Percentiles rank a stretch among this genome's conserved stretches.
Conservation (phyloP, 1,284 basidiomycete genomes). For the Inonotus hispidus region DNA sequence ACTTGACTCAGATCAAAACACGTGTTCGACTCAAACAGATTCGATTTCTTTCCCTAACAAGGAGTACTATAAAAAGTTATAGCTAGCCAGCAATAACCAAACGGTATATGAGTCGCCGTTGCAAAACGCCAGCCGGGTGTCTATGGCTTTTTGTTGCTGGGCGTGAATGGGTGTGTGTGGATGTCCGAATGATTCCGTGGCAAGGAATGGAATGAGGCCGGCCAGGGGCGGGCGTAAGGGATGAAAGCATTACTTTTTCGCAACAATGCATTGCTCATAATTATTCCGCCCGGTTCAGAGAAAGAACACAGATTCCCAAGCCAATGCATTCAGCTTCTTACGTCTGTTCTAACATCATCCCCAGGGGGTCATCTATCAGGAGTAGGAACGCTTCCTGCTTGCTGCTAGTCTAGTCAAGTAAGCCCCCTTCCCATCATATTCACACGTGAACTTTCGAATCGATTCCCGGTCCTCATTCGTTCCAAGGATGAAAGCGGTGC, state of each 20-base stretch:
- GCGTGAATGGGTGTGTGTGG: neutral
- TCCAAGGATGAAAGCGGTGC: neutral
- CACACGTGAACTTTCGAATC: neutral
- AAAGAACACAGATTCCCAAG: neutral
- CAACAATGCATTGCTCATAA: constrained; percentile 1
- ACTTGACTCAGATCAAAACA: neutral
- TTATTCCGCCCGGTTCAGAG: neutral
- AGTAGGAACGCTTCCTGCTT: neutral
- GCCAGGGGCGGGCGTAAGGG: neutral
- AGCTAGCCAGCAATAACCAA: neutral
- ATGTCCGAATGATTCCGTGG: neutral
- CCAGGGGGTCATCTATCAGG: too few species aligned
- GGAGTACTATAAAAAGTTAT: neutral
- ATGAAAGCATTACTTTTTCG: neutral
- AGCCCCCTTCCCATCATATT: too few species aligned
- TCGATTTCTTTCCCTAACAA: neutral
- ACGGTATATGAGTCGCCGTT: too few species aligned
- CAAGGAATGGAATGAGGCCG: too few species aligned
- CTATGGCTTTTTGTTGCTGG: too few species aligned
- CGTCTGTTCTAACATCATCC: neutral
- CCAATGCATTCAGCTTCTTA: neutral
- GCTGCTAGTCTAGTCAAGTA: too few species aligned
- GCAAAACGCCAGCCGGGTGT: too few species aligned
- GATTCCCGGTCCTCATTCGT: neutral
- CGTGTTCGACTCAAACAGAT: neutral